Evolutionary conservation across 345 rosid species (phyloP), one percentile per base, ranked within the genome.

Genomic region (Gossypium sturtianum): DNA sequence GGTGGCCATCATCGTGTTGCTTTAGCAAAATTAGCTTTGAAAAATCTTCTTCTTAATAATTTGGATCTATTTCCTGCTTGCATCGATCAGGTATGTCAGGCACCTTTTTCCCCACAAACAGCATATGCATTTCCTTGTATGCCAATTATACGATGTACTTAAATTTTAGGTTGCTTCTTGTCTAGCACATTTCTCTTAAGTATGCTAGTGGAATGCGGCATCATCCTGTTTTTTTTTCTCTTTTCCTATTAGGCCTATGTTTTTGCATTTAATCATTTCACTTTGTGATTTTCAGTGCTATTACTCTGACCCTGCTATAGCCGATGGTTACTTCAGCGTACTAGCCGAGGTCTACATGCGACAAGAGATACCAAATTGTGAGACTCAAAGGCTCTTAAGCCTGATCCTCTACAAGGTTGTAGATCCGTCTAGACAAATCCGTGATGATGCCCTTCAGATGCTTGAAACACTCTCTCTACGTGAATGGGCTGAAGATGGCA

Each of bases 401-500:
- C 88, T 95, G 78, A 95, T 95, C 78, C 94, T 93, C 61, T 95
- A 95, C 87, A 95, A 95, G 81, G 99, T 95, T 76, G 98, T 95
- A 52, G 99, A 93, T 84, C 98, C 98, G 66, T 87, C 93, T 82
- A 86, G 99, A 77, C 97, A 95, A 81, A 95, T 95, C 74, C 98
- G 98, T 75, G 99, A 95, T 82, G 99, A 95, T 84, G 98, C 98
- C 45, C 96, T 93, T 82, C 99, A 93, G 84, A 95, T 95, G 99
- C 97, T 95, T 48, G 98, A 93, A 89, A 95, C 98, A 67, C 99
- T 95, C 79, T 91, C 99, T 62, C 87, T 83, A 61, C 98, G 94
- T n/a, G 97, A 91, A 79, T 95, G 99, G 98, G 97, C 99, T 75
- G 99, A 91, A 77, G 97, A 88, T 82, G 98, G 98, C 56, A 63